Conservation (phyloP, 768 basidiomycete genomes). For the Calocybe indica region DNA sequence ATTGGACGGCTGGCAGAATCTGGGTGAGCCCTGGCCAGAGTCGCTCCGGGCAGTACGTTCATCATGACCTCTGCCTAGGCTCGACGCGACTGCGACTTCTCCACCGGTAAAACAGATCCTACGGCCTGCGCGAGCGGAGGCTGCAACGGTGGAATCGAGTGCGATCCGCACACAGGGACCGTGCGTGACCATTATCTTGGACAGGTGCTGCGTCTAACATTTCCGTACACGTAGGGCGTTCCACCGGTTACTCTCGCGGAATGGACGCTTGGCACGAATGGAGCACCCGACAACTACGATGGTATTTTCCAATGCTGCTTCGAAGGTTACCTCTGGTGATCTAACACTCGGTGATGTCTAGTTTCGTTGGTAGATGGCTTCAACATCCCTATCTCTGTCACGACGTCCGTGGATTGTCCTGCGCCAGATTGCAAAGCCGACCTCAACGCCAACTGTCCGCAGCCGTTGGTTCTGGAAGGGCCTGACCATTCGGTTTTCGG, state of each 20-base stretch:
- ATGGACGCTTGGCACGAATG: not conserved
- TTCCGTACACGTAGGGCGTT: not conserved
- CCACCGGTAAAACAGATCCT: not conserved
- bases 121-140: not conserved
- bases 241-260: not conserved
- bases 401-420: not conserved
- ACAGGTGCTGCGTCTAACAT: not conserved
- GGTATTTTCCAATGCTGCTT: too few species aligned
- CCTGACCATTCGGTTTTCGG: constrained; percentile 20
- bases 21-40: not conserved
- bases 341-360: not conserved
- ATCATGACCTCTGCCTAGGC: not conserved
- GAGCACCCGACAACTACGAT: not conserved
- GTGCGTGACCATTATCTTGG: not conserved
- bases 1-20: not conserved
- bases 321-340: too few species aligned
- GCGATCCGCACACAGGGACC: not conserved
- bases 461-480: too few species aligned
- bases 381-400: not conserved
- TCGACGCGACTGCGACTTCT: not conserved
- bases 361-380: not conserved
- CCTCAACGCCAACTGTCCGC: not conserved
- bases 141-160: not conserved
- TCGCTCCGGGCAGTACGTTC: not conserved
- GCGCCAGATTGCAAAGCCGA: not conserved